Conservation (phyloP, 2,329 filamentous ascomycete genomes). For the Alternaria brassicae region DNA sequence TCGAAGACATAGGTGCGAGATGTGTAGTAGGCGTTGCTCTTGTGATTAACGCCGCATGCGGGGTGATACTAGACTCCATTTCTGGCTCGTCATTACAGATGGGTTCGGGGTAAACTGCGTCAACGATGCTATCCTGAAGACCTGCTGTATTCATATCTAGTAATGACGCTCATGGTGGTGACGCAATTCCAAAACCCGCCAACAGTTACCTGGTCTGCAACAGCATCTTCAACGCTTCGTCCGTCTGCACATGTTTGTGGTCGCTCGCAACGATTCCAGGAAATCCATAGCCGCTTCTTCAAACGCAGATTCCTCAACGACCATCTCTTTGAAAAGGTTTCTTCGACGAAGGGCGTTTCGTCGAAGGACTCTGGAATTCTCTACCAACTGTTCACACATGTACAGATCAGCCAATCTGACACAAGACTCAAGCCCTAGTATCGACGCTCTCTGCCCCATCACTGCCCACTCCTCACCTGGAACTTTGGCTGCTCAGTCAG, state of each 20-base stretch:
- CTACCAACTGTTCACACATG: not conserved
- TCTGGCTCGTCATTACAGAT: not conserved
- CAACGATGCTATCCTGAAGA: not conserved
- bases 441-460: not conserved
- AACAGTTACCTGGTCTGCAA: not conserved
- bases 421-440: not conserved
- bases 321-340: not conserved
- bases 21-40: not conserved
- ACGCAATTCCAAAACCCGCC: not conserved
- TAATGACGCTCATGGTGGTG: not conserved
- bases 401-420: not conserved
- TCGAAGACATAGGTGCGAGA: not conserved
- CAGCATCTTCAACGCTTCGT: not conserved
- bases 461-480: conserved; percentile 41
- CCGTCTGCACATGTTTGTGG: not conserved
- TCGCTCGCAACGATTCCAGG: not conserved
- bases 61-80: not conserved
- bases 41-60: not conserved
- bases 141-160: not conserved
- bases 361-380: not conserved
- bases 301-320: not conserved
- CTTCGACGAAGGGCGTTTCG: not conserved
- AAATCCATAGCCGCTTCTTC: not conserved
- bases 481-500: conserved; percentile 55
- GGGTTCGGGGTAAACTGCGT: not conserved